phyloP scores from a whole-genome alignment of 306 rosid genomes.

The Lathyrus oleraceus region DNA sequence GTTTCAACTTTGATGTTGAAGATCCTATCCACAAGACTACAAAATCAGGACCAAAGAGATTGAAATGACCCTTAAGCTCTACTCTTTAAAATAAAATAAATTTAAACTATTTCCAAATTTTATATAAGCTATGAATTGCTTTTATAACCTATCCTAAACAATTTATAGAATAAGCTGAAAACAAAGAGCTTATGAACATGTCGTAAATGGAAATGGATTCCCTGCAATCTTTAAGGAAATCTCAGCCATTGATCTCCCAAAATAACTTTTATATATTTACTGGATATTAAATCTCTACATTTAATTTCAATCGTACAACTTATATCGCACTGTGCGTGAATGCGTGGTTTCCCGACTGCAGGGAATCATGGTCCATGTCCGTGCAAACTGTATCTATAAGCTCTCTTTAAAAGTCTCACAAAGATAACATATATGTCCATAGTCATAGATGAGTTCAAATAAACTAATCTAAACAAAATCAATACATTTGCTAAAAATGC shows the following conservation, averaged over 20 bases:
- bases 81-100: neutral
- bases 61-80: neutral
- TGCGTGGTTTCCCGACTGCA: too few species aligned
- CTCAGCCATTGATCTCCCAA: too few species aligned
- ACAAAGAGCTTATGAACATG: neutral
- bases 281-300: too few species aligned
- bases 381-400: neutral
- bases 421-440: too few species aligned
- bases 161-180: neutral
- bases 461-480: neutral
- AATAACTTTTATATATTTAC: too few species aligned
- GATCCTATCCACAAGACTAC: neutral
- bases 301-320: too few species aligned
- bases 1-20: neutral
- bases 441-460: neutral
- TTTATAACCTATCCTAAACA: neutral
- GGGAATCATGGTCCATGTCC: neutral
- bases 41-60: slow-evolving; percentile 14
- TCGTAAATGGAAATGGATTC: neutral
- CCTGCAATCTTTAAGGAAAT: too few species aligned
- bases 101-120: neutral
- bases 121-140: neutral
- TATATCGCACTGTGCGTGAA: too few species aligned
- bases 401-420: neutral
- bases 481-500: neutral